Evolutionary conservation across 1,139 yeast genomes (phyloP).

Genomic region (Wickerhamomyces sp.): DNA sequence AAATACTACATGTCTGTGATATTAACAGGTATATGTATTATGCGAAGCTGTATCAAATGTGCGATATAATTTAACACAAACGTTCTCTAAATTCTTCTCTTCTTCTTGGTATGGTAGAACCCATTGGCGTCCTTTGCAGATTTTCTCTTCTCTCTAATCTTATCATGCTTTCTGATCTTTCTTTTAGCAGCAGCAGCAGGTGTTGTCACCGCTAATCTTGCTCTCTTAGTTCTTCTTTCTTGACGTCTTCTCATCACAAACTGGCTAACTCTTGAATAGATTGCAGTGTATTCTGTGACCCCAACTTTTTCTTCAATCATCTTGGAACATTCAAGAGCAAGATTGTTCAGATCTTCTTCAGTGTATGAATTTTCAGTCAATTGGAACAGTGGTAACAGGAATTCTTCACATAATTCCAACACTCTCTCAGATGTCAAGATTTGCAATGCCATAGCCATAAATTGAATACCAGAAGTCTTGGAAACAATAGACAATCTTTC

Average conservation of each 20-base stretch:
- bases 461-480: constrained; percentile 62
- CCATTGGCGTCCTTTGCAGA: constrained; percentile 75
- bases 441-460: constrained; percentile 52
- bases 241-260: constrained; percentile 56
- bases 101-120: constrained; percentile 60
- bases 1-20: too few species aligned
- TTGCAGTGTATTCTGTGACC: constrained; percentile 60
- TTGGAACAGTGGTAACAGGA: constrained; percentile 57
- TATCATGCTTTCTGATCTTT: constrained; percentile 70
- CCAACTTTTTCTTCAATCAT: constrained; percentile 70
- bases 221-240: constrained; percentile 71
- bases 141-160: constrained; percentile 72
- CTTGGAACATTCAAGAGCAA: constrained; percentile 65
- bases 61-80: too few species aligned
- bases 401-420: constrained; percentile 35
- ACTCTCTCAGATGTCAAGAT: constrained; percentile 39
- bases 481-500: constrained; percentile 53
- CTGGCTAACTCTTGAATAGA: constrained; percentile 61
- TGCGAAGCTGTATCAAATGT: too few species aligned
- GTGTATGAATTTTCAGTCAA: constrained; percentile 42
- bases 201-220: constrained; percentile 69
- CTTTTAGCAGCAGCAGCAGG: constrained; percentile 80
- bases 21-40: too few species aligned
- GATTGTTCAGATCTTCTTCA: constrained; percentile 46
- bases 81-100: constrained; percentile 33